Base-by-base conservation (phyloP, 78 protist species). In the Dictyostelium firmibasis region DNA sequence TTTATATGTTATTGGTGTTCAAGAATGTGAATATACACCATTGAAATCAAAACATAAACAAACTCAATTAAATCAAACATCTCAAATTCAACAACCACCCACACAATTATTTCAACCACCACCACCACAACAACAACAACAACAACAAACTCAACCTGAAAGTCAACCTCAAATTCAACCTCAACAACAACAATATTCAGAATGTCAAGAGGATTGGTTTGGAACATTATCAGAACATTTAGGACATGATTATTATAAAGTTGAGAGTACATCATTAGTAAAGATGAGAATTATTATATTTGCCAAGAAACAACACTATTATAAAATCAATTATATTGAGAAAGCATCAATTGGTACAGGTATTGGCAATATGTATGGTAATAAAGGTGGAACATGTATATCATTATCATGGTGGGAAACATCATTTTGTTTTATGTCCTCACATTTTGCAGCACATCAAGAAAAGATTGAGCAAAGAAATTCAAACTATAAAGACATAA, bases 371-470 rank as follows among this genome's bases (percentile, higher is more conserved):
- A 44, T 84, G 31, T 60, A 93, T 69, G 99, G 98, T 25, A 98
- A 98, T 96, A 98, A 98, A 86, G 99, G 99, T 23, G 99, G 96
- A 27, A 96, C 95, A n/a, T 86, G 88, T 20, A 41, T 91, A 3
- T n/a, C 81, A 38, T 83, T 98, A 60, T 25, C 41, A 13, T 53
- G 92, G 53, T 64, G 92, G 16, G 81, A 36, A 27, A 95, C 96
- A 6, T 50, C 94, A 7, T 62, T 98, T 44, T 92, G 97, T 72
- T 98, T 98, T 81, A 75, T 98, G 16, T 83, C 60, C 7, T 36
- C 86, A 29, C 99, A 98, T 84, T 97, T 98, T 27, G 98, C 98
- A 16, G 98, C 98, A 23, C 98, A 97, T 77, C 84, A 91, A 38
- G 92, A 91, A 25, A 84, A 92, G 81, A 14, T 44, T n/a, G 85